These are phyloP conservation scores for Phlyctochytrium planicorne DNA, from an alignment of 192 early-diverging fungal genomes.

Conservation along the genomic window DNA sequence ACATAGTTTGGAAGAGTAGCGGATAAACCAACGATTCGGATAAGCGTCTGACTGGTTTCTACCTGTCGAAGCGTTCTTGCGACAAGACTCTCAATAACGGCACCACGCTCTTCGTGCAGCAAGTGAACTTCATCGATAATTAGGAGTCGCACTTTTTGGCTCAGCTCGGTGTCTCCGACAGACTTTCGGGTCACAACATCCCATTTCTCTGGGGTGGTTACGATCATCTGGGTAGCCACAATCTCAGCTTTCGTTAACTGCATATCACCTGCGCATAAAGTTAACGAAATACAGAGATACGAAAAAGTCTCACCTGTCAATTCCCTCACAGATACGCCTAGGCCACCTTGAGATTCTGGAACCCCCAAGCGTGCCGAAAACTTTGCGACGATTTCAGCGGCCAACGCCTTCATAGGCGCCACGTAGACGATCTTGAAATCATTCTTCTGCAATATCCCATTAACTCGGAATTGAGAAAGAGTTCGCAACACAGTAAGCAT, in stretches of 20 bases:
- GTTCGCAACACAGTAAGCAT: conserved; percentile 88
- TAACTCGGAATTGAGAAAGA: conserved; percentile 61
- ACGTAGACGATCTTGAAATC: conserved; percentile 99
- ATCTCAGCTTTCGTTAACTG: conserved; percentile 96
- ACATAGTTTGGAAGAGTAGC: conserved; percentile 98
- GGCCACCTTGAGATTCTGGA: conserved; percentile 50
- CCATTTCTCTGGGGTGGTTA: conserved; percentile 99
- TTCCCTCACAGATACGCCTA: conserved; percentile 87
- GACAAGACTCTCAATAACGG: conserved; percentile 95
- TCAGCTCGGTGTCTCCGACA: conserved; percentile 90
- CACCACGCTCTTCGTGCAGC: conserved; percentile 93
- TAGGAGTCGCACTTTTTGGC: conserved; percentile 84
- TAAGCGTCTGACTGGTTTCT: conserved; percentile 90
- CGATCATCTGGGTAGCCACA: conserved; percentile 91
- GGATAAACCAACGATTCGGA: conserved; percentile 94
- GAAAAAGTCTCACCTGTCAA: conserved; percentile 63
- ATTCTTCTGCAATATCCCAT: conserved; percentile 64
- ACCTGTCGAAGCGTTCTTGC: conserved; percentile 88
- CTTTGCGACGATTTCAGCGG: conserved; percentile 75
- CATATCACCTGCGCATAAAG: conserved; percentile 73
- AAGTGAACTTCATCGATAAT: conserved; percentile 99
- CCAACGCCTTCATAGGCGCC: conserved; percentile 47
- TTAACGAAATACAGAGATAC: background rate
- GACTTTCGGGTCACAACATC: conserved; percentile 98
- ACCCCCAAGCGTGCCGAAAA: conserved; percentile 74